These are phyloP conservation scores for Mikania micrantha DNA, from an alignment of 129 eudicot species.

Conservation along the genomic window DNA sequence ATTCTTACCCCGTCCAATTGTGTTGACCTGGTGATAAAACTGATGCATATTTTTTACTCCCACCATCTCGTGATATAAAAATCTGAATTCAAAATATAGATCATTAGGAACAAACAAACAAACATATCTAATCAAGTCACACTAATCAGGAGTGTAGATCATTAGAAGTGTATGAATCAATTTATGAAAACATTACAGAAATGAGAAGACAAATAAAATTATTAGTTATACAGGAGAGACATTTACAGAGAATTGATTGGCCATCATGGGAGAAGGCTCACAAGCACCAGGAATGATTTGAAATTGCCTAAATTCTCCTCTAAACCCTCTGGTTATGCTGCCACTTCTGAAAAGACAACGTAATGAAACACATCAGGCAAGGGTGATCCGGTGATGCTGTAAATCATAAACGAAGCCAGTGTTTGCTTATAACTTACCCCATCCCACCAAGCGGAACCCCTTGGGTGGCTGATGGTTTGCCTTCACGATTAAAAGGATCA, in stretches of 20 bases:
- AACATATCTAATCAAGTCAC: too few species aligned
- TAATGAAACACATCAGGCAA: constrained; percentile 7
- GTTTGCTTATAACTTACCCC: constrained; percentile 48
- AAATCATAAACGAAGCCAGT: not conserved
- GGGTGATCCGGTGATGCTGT: not conserved
- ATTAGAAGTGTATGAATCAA: not conserved
- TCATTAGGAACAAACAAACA: not conserved
- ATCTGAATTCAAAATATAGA: constrained; percentile 36
- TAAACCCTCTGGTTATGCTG: constrained; percentile 94
- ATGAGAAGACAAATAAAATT: not conserved
- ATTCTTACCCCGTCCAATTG: constrained; percentile 74
- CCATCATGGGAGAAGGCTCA: constrained; percentile 94
- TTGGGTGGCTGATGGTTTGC: constrained; percentile 72
- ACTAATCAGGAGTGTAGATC: too few species aligned
- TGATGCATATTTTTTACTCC: constrained; percentile 76
- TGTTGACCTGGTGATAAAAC: constrained; percentile 87
- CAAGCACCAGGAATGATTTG: constrained; percentile 92
- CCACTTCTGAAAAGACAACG: constrained; percentile 62
- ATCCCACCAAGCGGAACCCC: constrained; percentile 91
- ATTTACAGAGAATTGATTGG: constrained; percentile 93
- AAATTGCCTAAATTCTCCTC: constrained; percentile 92
- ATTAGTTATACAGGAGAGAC: constrained; percentile 22
- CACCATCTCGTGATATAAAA: constrained; percentile 84
- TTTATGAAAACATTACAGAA: not conserved
- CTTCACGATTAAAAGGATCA: constrained; percentile 76